Conservation (phyloP, 495 filamentous ascomycete genomes). For the Trichodelitschia bisporula region DNA sequence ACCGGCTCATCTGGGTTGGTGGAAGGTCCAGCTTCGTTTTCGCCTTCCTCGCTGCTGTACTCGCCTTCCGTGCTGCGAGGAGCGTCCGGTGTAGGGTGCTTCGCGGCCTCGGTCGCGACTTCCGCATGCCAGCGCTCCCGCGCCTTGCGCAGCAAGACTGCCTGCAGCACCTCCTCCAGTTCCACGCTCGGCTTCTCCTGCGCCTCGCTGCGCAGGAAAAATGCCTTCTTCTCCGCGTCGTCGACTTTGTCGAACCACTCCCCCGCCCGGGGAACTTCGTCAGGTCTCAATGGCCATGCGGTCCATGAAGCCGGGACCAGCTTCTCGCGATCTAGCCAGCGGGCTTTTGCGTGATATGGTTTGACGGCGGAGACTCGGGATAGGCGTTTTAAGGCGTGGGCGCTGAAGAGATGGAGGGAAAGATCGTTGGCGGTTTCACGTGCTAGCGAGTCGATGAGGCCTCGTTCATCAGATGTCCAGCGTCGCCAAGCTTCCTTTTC, state of each 20-base stretch:
- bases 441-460: not conserved
- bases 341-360: too few species aligned
- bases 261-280: slow-evolving; percentile 31
- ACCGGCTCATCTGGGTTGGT: slow-evolving; percentile 2
- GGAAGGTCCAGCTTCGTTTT: not conserved
- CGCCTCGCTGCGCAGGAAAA: slow-evolving; percentile 13
- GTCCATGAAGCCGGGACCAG: slow-evolving; percentile 25
- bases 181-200: slow-evolving; percentile 25
- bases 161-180: slow-evolving; percentile 42
- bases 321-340: not conserved
- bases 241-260: slow-evolving; percentile 18
- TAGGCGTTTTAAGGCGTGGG: not conserved
- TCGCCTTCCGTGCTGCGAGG: slow-evolving; percentile 1
- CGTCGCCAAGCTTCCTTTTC: too few species aligned
- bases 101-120: slow-evolving; percentile 8
- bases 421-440: not conserved
- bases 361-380: not conserved
- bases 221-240: slow-evolving; percentile 24
- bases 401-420: not conserved
- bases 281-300: slow-evolving; percentile 46
- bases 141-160: slow-evolving; percentile 31
- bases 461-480: not conserved
- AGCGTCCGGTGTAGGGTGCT: slow-evolving; percentile 2
- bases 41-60: not conserved
- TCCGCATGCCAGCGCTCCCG: slow-evolving; percentile 30